Conservation (phyloP, 164 flowering plant species). For the Kingdonia uniflora region DNA sequence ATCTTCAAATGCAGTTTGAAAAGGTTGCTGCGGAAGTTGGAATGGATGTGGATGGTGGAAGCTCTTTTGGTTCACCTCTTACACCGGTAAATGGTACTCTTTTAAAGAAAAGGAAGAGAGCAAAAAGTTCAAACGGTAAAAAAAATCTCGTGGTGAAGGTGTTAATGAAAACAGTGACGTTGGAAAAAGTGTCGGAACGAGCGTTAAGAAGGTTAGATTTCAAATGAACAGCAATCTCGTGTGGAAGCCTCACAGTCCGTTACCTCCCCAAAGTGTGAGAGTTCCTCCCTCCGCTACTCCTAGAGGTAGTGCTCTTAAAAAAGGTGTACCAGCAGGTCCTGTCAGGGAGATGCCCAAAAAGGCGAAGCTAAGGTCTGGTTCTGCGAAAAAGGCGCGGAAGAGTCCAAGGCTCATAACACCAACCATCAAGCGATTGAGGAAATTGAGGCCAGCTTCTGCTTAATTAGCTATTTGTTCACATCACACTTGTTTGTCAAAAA, state of each 20-base stretch:
- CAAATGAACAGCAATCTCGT: constrained; percentile 78
- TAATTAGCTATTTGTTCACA: background rate
- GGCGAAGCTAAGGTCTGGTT: constrained; percentile 23
- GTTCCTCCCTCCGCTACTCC: constrained; percentile 88
- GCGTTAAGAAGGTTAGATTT: constrained; percentile 74
- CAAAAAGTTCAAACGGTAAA: constrained; percentile 18
- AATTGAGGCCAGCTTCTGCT: constrained; percentile 17
- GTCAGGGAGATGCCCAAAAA: constrained; percentile 42
- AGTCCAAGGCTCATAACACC: constrained; percentile 30
- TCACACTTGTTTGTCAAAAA: background rate
- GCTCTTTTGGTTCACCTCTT: constrained; percentile 18
- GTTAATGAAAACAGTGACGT: constrained; percentile 8
- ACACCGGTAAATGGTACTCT: constrained; percentile 9
- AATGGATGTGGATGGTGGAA: constrained; percentile 28
- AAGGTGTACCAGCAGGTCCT: constrained; percentile 84
- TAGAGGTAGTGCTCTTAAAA: constrained; percentile 92
- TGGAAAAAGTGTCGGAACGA: constrained; percentile 39
- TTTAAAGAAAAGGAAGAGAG: constrained; percentile 65
- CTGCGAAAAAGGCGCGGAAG: constrained; percentile 39
- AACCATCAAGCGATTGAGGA: constrained; percentile 38
- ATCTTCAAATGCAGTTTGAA: constrained; percentile 81
- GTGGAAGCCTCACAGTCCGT: constrained; percentile 81
- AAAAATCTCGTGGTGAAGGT: constrained; percentile 10
- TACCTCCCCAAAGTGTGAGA: constrained; percentile 79
- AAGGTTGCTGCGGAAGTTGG: constrained; percentile 78